These are phyloP conservation scores for Paradendryphiella salina DNA, from an alignment of 2,329 filamentous ascomycete genomes.

Conservation along the genomic window DNA sequence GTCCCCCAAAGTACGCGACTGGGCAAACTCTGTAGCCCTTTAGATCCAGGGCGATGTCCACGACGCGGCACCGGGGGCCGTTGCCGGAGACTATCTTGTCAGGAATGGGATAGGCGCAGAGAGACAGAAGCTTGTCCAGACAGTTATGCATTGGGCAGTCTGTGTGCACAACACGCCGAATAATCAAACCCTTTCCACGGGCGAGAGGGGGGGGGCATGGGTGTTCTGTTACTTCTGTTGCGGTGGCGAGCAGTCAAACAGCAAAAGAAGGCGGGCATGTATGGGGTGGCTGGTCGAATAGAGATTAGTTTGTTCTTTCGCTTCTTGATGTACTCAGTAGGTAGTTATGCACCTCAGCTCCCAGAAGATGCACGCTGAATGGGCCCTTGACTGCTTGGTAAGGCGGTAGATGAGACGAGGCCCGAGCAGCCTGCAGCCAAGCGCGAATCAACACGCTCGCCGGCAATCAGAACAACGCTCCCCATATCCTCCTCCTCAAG, in stretches of 20 bases:
- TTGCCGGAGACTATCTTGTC: constrained; percentile 15
- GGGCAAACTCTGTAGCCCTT: constrained; percentile 3
- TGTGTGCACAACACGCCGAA: constrained; percentile 16
- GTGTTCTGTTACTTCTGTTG: background rate
- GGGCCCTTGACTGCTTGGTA: constrained; percentile 13
- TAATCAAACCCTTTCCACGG: constrained; percentile 12
- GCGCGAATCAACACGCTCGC: constrained; percentile 31
- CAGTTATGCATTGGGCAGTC: constrained; percentile 18
- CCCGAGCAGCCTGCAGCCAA: constrained; percentile 25
- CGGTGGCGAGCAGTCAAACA: background rate
- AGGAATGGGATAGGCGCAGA: constrained; percentile 23
- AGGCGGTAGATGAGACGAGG: constrained; percentile 19
- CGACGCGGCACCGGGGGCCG: constrained; percentile 10
- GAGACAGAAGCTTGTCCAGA: constrained; percentile 22
- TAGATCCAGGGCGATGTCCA: constrained; percentile 3
- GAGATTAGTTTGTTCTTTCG: background rate
- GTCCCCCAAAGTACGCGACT: background rate
- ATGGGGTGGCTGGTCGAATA: no score
- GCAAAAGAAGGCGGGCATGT: no score
- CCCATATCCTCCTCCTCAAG: constrained; percentile 25
- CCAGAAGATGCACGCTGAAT: constrained; percentile 7
- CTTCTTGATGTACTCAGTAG: background rate
- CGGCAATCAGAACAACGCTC: constrained; percentile 17
- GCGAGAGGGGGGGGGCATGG: no score
- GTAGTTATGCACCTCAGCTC: constrained; percentile 1